Percentiles rank a stretch among this genome's conserved stretches.
These are phyloP conservation scores for Scedosporium aurantiacum DNA, from an alignment of 2,329 filamentous ascomycete genomes.

Conservation along the genomic window DNA sequence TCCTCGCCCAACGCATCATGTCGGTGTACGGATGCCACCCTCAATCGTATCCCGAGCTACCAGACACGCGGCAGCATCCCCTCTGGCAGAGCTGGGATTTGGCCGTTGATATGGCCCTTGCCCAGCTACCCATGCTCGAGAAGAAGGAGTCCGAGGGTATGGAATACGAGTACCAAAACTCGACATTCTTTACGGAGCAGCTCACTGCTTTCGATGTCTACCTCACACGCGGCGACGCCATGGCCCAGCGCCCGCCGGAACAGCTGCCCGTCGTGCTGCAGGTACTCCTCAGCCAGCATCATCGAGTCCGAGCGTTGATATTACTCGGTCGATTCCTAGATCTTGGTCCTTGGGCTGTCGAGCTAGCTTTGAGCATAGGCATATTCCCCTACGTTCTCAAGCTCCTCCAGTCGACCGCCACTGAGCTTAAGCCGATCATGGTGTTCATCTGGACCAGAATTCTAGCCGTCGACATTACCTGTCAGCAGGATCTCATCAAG, in stretches of 20 bases:
- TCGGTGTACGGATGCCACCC: conserved; percentile 91
- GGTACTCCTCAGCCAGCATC: conserved; percentile 89
- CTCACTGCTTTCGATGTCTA: conserved; percentile 96
- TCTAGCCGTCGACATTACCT: conserved; percentile 86
- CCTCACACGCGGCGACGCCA: conserved; percentile 66
- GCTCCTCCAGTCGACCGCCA: conserved; percentile 83
- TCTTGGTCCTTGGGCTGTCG: conserved; percentile 96
- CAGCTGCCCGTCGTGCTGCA: conserved; percentile 94
- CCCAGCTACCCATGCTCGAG: conserved; percentile 79
- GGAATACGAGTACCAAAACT: conserved; percentile 89
- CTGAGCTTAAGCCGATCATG: conserved; percentile 95
- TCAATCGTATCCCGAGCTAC: conserved; percentile 81
- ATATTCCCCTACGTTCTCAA: conserved; percentile 99
- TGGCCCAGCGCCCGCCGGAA: conserved; percentile 78
- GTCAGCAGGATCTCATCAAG: conserved; percentile 87
- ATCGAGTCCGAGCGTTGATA: conserved; percentile 81
- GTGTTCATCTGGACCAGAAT: conserved; percentile 98
- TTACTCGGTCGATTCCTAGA: conserved; percentile 89
- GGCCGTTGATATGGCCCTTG: conserved; percentile 87
- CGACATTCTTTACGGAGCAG: conserved; percentile 93
- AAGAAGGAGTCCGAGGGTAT: conserved; percentile 60
- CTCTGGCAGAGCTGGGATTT: conserved; percentile 97
- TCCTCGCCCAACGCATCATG: conserved; percentile 93
- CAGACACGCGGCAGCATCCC: conserved; percentile 87
- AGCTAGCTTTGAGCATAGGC: conserved; percentile 90